These are phyloP conservation scores for Haberlea rhodopensis DNA, from an alignment of 257 asterid genomes.

Conservation along the genomic window DNA sequence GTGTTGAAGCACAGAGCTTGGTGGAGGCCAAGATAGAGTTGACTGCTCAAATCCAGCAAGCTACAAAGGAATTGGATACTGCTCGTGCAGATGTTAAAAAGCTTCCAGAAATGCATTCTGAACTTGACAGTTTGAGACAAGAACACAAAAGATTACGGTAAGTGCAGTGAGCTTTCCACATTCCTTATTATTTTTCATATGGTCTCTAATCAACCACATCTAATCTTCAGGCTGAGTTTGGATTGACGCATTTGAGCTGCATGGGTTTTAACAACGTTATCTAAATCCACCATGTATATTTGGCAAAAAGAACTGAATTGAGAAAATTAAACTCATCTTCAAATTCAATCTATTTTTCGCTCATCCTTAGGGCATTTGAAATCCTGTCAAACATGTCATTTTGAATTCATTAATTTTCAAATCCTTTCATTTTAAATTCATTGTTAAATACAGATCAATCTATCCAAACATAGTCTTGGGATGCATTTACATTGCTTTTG, in stretches of 20 bases:
- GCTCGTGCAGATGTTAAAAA: slow-evolving; percentile 46
- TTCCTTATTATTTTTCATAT: slow-evolving; percentile 10
- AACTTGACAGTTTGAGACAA: slow-evolving; percentile 57
- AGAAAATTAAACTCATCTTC: not conserved
- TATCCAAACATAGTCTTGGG: not conserved
- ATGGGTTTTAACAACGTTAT: not conserved
- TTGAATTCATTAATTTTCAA: not conserved
- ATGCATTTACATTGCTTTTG: not conserved
- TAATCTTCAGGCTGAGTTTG: not conserved
- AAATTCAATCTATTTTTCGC: not conserved
- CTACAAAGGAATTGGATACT: slow-evolving; percentile 57
- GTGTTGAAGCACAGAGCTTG: slow-evolving; percentile 55
- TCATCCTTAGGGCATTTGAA: not conserved
- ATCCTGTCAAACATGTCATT: not conserved
- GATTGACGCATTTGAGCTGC: not conserved
- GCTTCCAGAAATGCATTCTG: slow-evolving; percentile 56
- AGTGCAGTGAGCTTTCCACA: slow-evolving; percentile 35
- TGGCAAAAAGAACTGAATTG: not conserved
- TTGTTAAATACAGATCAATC: not conserved
- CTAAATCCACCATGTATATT: not conserved
- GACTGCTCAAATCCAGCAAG: slow-evolving; percentile 47
- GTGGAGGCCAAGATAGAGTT: slow-evolving; percentile 50
- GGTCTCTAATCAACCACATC: slow-evolving; percentile 3
- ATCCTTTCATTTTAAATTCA: not conserved
- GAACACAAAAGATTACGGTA: slow-evolving; percentile 76